Percentiles rank a stretch among this genome's conserved stretches.
Conservation (phyloP, 495 filamentous ascomycete genomes). For the Elaphomyces granulatus region DNA sequence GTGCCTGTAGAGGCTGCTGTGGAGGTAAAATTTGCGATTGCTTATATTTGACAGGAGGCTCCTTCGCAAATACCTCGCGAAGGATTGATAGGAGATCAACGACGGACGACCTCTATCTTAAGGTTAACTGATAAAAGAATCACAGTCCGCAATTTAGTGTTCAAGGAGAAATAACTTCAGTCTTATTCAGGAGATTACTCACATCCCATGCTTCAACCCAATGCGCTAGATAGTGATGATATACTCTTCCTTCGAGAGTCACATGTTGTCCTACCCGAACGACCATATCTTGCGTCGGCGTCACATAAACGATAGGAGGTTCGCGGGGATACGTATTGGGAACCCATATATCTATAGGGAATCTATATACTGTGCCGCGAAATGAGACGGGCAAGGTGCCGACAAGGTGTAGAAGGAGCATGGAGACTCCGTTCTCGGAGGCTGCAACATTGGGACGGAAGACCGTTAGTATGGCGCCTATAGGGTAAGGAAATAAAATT, state of each 20-base stretch:
- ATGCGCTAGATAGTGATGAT: slow-evolving; percentile 85
- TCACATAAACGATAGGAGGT: slow-evolving; percentile 75
- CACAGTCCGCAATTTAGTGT: neutral
- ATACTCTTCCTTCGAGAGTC: slow-evolving; percentile 83
- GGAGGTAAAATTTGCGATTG: slow-evolving; percentile 18
- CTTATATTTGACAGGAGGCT: slow-evolving; percentile 75
- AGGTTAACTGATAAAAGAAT: no score
- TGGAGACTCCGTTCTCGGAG: slow-evolving; percentile 75
- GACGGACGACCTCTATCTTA: slow-evolving; percentile 66
- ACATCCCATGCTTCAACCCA: slow-evolving; percentile 90
- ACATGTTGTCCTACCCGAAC: slow-evolving; percentile 89
- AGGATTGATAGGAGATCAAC: slow-evolving; percentile 70
- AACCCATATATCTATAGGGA: slow-evolving; percentile 90
- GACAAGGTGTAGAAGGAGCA: slow-evolving; percentile 72
- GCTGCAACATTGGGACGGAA: slow-evolving; percentile 32
- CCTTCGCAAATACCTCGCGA: slow-evolving; percentile 80
- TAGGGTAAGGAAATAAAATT: neutral
- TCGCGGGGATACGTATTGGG: slow-evolving; percentile 82
- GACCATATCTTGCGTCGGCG: slow-evolving; percentile 74
- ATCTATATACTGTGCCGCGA: slow-evolving; percentile 78
- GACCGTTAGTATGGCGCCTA: neutral
- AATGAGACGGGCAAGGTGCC: slow-evolving; percentile 82
- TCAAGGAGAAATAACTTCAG: slow-evolving; percentile 2
- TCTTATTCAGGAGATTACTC: slow-evolving; percentile 34
- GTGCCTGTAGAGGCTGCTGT: slow-evolving; percentile 26